A percentile compares a stretch with the other conserved stretches of the same genome.
These are phyloP conservation scores for Chrysanthemum seticuspe DNA, from an alignment of 129 eudicot genomes.

Conservation along the genomic window DNA sequence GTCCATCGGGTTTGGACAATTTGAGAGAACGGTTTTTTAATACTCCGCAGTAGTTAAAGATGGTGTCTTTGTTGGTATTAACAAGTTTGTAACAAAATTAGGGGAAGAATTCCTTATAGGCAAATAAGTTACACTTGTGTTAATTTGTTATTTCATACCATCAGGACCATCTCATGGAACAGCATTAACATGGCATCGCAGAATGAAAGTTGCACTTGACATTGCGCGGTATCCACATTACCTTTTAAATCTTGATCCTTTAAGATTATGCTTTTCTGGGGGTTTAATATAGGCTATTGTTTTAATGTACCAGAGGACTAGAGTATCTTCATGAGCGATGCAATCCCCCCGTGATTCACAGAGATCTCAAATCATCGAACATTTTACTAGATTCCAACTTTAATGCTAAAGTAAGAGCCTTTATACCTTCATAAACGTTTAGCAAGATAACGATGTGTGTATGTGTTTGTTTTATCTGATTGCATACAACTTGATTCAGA, in stretches of 20 bases:
- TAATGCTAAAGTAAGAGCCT: conserved; percentile 76
- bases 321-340: conserved; percentile 94
- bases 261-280: background rate
- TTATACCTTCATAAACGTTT: background rate
- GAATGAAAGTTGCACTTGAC: conserved; percentile 92
- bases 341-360: conserved; percentile 83
- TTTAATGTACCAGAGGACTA: conserved; percentile 57
- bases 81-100: background rate
- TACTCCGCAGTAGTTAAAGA: background rate
- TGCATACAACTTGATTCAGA: conserved; percentile 43
- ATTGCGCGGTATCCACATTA: conserved; percentile 62
- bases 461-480: conserved; percentile 14
- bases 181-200: conserved; percentile 68
- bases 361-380: conserved; percentile 89
- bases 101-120: background rate
- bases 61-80: background rate
- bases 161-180: conserved; percentile 77
- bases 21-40: too few species aligned
- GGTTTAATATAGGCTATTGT: background rate
- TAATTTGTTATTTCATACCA: conserved; percentile 1
- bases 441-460: background rate
- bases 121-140: background rate
- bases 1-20: too few species aligned
- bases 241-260: background rate
- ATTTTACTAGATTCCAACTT: conserved; percentile 86